These are phyloP conservation scores for Capsicum chinense DNA, from an alignment of 257 asterid species.

Conservation along the genomic window DNA sequence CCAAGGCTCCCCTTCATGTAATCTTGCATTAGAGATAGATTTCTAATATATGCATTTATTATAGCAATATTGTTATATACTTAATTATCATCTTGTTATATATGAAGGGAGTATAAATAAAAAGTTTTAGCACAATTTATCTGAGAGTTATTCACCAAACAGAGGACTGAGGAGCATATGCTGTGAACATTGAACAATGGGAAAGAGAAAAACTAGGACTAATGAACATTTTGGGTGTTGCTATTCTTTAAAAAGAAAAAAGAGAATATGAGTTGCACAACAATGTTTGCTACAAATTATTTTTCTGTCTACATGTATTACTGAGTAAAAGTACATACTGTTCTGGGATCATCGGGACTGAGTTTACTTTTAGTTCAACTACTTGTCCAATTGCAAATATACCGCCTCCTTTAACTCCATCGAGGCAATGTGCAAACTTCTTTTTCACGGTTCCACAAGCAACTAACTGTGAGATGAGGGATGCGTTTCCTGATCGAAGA, in stretches of 20 bases:
- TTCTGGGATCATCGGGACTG: constrained; percentile 47
- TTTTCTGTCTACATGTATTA: background rate
- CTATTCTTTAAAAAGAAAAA: background rate
- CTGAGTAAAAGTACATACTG: constrained; percentile 42
- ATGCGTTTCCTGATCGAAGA: constrained; percentile 64
- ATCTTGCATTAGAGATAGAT: too few species aligned
- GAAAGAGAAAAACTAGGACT: too few species aligned
- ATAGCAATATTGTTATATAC: too few species aligned
- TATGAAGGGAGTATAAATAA: too few species aligned
- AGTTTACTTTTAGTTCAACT: constrained; percentile 57
- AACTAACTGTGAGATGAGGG: constrained; percentile 68
- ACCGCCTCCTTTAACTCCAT: constrained; percentile 65
- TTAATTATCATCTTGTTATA: too few species aligned
- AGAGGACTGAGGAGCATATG: too few species aligned
- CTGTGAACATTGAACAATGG: too few species aligned
- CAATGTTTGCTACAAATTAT: background rate
- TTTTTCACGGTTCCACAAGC: constrained; percentile 50
- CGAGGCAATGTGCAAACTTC: constrained; percentile 67
- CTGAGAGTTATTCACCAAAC: too few species aligned
- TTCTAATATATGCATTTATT: too few species aligned
- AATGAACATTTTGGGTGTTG: too few species aligned
- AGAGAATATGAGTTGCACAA: background rate
- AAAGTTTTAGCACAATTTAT: background rate
- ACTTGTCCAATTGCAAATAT: constrained; percentile 71
- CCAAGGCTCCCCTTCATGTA: too few species aligned